These are phyloP conservation scores for Pythium chondricola DNA, from an alignment of 352 stramenopile genomes.

Conservation along the genomic window DNA sequence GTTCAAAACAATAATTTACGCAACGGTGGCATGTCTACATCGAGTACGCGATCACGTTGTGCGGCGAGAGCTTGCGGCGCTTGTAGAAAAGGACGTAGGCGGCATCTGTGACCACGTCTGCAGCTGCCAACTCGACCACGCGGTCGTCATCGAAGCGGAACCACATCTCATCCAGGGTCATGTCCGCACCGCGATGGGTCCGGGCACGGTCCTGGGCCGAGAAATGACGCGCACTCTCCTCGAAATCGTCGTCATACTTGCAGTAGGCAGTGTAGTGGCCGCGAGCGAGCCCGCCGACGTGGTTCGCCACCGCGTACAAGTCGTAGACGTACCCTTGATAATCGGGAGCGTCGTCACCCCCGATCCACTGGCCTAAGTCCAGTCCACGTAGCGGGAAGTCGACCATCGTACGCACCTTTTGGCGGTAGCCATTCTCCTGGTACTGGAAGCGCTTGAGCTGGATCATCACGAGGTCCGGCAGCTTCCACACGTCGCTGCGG, in stretches of 20 bases:
- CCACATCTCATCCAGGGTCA: constrained; percentile 60
- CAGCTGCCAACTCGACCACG: constrained; percentile 60
- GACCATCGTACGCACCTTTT: constrained; percentile 77
- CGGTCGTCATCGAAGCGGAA: constrained; percentile 83
- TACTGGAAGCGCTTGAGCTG: constrained; percentile 89
- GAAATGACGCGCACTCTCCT: constrained; percentile 54
- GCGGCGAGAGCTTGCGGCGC: constrained; percentile 58
- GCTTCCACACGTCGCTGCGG: constrained; percentile 56
- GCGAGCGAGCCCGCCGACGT: constrained; percentile 91
- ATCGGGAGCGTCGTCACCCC: constrained; percentile 8
- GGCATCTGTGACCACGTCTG: constrained; percentile 72
- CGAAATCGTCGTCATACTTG: constrained; percentile 64
- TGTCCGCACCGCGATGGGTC: constrained; percentile 18
- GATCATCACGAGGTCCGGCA: constrained; percentile 83
- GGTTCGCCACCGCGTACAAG: constrained; percentile 97
- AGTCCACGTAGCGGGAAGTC: constrained; percentile 76
- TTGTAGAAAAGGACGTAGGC: constrained; percentile 92
- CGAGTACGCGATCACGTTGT: constrained; percentile 63
- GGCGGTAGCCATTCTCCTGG: constrained; percentile 75
- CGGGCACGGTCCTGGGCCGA: constrained; percentile 14
- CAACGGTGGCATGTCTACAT: too few relatives aligned
- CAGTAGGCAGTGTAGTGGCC: constrained; percentile 94
- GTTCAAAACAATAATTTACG: too few relatives aligned
- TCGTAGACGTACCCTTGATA: constrained; percentile 75
- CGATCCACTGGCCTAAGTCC: constrained; percentile 77